phyloP scores from a whole-genome alignment of 768 basidiomycete genomes.

The Butyriboletus loyo region DNA sequence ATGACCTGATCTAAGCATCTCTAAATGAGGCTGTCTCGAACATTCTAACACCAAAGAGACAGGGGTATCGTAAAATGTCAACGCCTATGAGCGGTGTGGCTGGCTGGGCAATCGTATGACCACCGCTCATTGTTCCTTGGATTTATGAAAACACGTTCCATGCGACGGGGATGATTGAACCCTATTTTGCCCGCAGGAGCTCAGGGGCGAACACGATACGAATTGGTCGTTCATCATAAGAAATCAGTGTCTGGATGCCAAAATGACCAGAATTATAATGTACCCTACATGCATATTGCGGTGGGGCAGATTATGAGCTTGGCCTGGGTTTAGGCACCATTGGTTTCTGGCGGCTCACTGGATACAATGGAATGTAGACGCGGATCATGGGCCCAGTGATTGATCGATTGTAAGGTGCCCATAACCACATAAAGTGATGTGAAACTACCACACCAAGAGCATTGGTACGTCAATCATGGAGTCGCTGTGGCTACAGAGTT shows the following conservation, averaged over 20 bases:
- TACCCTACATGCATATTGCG: background rate
- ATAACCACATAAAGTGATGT: too few relatives aligned
- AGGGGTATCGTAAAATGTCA: background rate
- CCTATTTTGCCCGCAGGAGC: background rate
- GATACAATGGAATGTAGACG: background rate
- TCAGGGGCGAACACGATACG: background rate
- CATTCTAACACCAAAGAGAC: too few relatives aligned
- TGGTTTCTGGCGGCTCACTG: too few relatives aligned
- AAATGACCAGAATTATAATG: background rate
- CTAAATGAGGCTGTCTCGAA: too few relatives aligned
- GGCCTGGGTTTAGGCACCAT: background rate
- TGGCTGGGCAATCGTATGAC: background rate
- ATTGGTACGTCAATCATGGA: too few relatives aligned
- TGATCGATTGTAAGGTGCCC: background rate
- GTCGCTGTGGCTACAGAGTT: too few relatives aligned
- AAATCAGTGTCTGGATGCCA: background rate
- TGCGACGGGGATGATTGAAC: background rate
- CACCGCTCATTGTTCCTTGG: background rate
- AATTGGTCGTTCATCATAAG: background rate
- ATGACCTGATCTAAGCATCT: background rate
- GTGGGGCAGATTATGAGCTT: background rate
- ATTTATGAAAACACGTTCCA: too few relatives aligned
- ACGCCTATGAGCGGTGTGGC: background rate
- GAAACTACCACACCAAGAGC: too few relatives aligned
- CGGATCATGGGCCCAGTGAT: background rate